These are phyloP conservation scores for Hyaloperonospora brassicae DNA, from an alignment of 352 stramenopile genomes.

Conservation along the genomic window DNA sequence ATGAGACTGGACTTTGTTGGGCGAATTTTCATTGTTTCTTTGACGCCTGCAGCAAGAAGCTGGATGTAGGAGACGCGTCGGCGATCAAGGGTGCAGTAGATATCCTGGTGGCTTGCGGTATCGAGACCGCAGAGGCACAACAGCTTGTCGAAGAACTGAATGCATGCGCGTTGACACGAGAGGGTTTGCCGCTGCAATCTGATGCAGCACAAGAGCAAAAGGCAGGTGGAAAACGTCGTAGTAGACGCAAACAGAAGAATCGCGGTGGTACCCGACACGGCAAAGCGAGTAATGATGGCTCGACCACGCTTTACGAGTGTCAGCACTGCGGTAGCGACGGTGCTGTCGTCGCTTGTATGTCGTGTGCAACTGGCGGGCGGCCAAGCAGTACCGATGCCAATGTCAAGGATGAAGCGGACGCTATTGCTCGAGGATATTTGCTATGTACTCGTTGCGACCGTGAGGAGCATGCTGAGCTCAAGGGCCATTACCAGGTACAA, in stretches of 20 bases:
- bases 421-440: constrained; percentile 52
- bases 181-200: constrained; percentile 25
- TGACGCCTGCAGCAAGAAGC: constrained; percentile 44
- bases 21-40: neutral
- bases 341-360: constrained; percentile 56
- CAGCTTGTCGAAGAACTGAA: constrained; percentile 64
- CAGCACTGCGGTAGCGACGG: constrained; percentile 69
- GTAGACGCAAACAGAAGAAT: constrained; percentile 53
- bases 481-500: constrained; percentile 48
- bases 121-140: constrained; percentile 42
- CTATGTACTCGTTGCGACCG: constrained; percentile 60
- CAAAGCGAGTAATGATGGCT: constrained; percentile 6
- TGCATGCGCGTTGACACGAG: constrained; percentile 26
- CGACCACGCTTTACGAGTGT: constrained; percentile 27
- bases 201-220: constrained; percentile 30
- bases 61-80: constrained; percentile 63
- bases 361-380: constrained; percentile 29
- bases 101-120: constrained; percentile 65
- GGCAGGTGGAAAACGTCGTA: constrained; percentile 33
- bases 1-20: neutral
- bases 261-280: constrained; percentile 22
- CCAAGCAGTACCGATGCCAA: constrained; percentile 23
- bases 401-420: constrained; percentile 45
- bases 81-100: constrained; percentile 53
- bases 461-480: constrained; percentile 59